phyloP scores from a whole-genome alignment of 345 rosid genomes.

The Odontarrhena argentea region DNA sequence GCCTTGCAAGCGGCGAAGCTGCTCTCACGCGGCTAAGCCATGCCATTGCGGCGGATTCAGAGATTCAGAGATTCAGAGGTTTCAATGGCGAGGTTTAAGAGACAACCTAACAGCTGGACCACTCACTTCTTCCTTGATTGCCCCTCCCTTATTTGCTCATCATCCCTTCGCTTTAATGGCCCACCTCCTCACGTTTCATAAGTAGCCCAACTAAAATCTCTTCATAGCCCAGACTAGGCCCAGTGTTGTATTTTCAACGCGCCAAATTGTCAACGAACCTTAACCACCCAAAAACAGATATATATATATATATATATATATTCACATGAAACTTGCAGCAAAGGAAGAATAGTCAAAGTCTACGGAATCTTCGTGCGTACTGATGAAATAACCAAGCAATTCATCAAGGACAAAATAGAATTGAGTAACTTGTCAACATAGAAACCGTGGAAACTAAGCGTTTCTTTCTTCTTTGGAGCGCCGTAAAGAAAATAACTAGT shows the following conservation, averaged over 20 bases:
- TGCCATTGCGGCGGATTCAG: conserved; percentile 52
- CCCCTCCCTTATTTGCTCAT: background rate
- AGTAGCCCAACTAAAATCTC: background rate
- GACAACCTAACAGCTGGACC: conserved; percentile 26
- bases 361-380: conserved; percentile 19
- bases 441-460: conserved; percentile 30
- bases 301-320: too few species aligned
- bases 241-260: conserved; percentile 7
- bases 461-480: conserved; percentile 1
- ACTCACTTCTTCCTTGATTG: background rate
- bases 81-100: conserved; percentile 44
- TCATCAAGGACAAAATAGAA: too few species aligned
- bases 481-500: conserved; percentile 8
- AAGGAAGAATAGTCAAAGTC: conserved; percentile 33
- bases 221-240: conserved; percentile 19
- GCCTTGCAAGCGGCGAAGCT: conserved; percentile 30
- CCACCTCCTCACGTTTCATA: background rate
- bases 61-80: conserved; percentile 27
- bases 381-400: conserved; percentile 14
- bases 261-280: conserved; percentile 10
- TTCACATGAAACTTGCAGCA: conserved; percentile 5
- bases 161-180: background rate
- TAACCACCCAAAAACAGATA: conserved; percentile 9
- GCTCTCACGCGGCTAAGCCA: conserved; percentile 55
- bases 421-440: conserved; percentile 31